Evolutionary conservation across 257 asterid genomes (phyloP).

Genomic region (Mentha longifolia): DNA sequence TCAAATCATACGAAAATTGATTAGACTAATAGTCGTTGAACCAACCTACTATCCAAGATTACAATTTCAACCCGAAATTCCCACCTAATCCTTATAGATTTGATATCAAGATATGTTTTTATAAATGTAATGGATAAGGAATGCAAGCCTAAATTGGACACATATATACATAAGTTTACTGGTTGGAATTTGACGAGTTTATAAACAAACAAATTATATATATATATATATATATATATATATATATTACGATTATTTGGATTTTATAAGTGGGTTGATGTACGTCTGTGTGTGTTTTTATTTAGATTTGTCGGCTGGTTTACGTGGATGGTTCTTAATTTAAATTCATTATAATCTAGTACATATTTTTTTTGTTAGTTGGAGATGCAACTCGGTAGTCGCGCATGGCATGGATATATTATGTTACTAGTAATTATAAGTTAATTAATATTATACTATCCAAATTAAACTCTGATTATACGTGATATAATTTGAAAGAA

Average conservation of each 20-base stretch:
- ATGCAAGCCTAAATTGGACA: not conserved
- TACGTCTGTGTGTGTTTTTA: not conserved
- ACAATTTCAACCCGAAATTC: not conserved
- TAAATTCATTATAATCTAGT: not conserved
- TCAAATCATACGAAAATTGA: not conserved
- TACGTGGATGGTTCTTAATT: not conserved
- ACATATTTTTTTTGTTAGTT: not conserved
- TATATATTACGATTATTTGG: not conserved
- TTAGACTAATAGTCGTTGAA: slow-evolving; percentile 17
- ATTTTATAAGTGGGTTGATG: too few relatives aligned
- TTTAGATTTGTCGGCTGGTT: not conserved
- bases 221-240: too few relatives aligned
- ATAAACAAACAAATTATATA: not conserved
- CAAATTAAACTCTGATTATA: too few relatives aligned
- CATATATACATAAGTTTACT: not conserved
- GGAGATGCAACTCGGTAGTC: not conserved
- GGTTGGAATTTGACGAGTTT: not conserved
- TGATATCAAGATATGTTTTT: not conserved
- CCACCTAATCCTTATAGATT: slow-evolving; percentile 2
- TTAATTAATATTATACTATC: too few relatives aligned
- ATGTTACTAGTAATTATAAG: too few relatives aligned
- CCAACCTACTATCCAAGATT: not conserved
- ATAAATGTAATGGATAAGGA: not conserved
- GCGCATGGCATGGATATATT: too few relatives aligned
- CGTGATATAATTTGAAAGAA: too few relatives aligned